A percentile compares a stretch with the other conserved stretches of the same genome.
phyloP scores from a whole-genome alignment of 306 rosid genomes.

The Castanopsis chinensis region DNA sequence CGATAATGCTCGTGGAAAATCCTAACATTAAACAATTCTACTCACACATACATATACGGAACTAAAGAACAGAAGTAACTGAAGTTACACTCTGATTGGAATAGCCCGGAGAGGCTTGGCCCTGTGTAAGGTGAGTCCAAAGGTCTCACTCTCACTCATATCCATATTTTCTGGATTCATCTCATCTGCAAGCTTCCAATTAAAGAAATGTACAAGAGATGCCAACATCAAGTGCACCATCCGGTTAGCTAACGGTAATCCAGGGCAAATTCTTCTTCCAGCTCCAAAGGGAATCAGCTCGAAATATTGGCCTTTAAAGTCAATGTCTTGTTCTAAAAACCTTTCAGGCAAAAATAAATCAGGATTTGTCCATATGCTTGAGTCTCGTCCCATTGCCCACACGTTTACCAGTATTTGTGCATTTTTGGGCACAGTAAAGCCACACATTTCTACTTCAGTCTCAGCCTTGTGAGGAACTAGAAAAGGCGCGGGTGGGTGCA shows the following conservation, averaged over 20 bases:
- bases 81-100: background rate
- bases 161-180: background rate
- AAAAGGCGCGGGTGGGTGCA: constrained; percentile 26
- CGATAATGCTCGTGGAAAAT: background rate
- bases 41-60: background rate
- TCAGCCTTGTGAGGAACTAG: constrained; percentile 2
- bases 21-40: background rate
- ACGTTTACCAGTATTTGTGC: constrained; percentile 1
- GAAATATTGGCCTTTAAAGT: constrained; percentile 7
- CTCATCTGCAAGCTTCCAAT: constrained; percentile 20
- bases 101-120: background rate
- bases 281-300: constrained; percentile 26
- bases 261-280: constrained; percentile 26
- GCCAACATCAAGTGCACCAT: constrained; percentile 9
- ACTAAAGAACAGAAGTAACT: background rate
- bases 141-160: background rate
- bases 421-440: background rate
- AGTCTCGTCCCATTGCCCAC: constrained; percentile 17
- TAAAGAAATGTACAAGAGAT: constrained; percentile 2
- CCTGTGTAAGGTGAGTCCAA: background rate
- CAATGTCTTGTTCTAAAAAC: constrained; percentile 1
- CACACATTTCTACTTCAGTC: background rate
- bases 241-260: background rate
- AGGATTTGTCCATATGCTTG: constrained; percentile 11
- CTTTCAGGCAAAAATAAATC: constrained; percentile 19